A percentile compares a stretch with the other conserved stretches of the same genome.
These are phyloP conservation scores for Penicillium polonicum DNA, from an alignment of 2,329 filamentous ascomycete genomes.

Conservation along the genomic window DNA sequence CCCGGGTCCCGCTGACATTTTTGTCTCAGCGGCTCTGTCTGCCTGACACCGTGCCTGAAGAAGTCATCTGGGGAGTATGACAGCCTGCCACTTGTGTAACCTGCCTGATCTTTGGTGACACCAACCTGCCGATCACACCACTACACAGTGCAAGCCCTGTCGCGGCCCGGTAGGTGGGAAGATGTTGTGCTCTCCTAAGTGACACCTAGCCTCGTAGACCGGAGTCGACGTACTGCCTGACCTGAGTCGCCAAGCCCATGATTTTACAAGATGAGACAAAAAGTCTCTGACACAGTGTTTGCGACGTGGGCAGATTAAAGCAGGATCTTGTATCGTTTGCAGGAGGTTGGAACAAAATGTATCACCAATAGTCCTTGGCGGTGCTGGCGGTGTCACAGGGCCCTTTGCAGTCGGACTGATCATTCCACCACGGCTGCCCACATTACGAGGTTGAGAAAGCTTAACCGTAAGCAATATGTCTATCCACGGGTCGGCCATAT, in stretches of 20 bases:
- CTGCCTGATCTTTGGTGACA: not conserved
- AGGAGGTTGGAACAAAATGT: slow-evolving; percentile 1
- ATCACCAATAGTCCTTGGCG: slow-evolving; percentile 14
- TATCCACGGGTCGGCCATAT: slow-evolving; percentile 2
- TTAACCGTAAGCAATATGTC: slow-evolving; percentile 5
- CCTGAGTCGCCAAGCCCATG: not conserved
- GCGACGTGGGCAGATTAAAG: not conserved
- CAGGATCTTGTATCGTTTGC: slow-evolving; percentile 2
- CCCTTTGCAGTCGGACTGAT: slow-evolving; percentile 1
- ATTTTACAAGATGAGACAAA: not conserved
- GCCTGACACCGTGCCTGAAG: not conserved
- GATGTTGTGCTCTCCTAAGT: not conserved
- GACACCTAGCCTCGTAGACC: not conserved
- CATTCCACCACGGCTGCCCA: slow-evolving; percentile 13
- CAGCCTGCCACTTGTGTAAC: slow-evolving; percentile 1
- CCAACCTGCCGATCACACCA: slow-evolving; percentile 10
- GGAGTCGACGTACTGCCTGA: not conserved
- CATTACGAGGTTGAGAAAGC: slow-evolving; percentile 7
- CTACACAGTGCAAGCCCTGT: slow-evolving; percentile 5
- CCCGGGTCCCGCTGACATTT: not conserved
- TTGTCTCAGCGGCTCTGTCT: not conserved
- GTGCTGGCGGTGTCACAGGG: slow-evolving; percentile 11
- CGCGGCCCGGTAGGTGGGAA: slow-evolving; percentile 8
- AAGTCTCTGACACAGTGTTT: not conserved
- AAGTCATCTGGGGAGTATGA: slow-evolving; percentile 1